Base-by-base conservation (phyloP, 208 protist species). In the Crithidia brevicula region DNA sequence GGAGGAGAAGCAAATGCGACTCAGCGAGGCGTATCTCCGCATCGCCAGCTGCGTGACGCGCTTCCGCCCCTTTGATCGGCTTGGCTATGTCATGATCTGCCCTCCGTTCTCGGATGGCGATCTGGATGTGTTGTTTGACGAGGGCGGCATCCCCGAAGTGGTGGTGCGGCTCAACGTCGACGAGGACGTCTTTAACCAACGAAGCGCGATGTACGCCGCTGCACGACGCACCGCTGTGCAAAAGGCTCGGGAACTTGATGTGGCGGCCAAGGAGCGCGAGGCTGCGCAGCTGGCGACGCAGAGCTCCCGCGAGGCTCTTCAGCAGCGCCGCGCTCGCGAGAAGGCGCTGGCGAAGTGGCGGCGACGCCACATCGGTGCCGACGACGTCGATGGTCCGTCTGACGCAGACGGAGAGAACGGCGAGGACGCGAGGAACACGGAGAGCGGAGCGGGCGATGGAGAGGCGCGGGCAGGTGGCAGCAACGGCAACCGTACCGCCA, bases 81-180 rank as follows among this genome's bases (percentile, higher is more conserved):
- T 85, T 30, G 92, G 92, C 43, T 97, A 97, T 74, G 76, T 91
- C 53, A 91, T 97, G 85, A 80, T 95, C 43, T 91, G 88, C 40
- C 78, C 81, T 0, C 85, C 88, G 16, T 89, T 93, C 66, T 86
- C 88, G 15, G 88, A 91, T 16, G 73, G 62, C 42, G 92, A 95
- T 60, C 68, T 95, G 7, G 86, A 94, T 42, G 52, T 94, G 20
- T 74, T 97, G 22, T 91, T 89, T 49, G 62, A 56, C 28, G 79
- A 83, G 28, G 84, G 78, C 15, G 71, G 81, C 56, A 85, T 93
- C 49, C 92, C 92, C 11, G 89, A 97, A 68, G 76, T 83, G 13
- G 79, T 90, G 60, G 34, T 97, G 47, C 66, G 86, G 45, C 54
- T 96, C 30, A 76, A 80, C 30, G 42, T 95, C 0, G 83, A 80